These are phyloP conservation scores for Lepidium africanum DNA, from an alignment of 345 rosid genomes.

Conservation along the genomic window DNA sequence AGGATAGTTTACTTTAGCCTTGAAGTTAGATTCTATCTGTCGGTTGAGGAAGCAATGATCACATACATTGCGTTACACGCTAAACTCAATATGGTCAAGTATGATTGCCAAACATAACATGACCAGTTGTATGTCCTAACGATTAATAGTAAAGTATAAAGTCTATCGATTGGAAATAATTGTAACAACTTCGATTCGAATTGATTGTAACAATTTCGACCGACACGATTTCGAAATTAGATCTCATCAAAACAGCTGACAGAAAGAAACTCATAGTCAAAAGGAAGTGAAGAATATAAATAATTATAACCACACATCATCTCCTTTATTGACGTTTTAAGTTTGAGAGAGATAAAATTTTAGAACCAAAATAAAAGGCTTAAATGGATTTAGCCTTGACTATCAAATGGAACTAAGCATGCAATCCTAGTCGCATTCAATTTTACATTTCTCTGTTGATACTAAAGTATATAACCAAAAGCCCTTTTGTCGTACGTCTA, in stretches of 20 bases:
- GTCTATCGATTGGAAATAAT: not conserved
- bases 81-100: not conserved
- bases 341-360: not conserved
- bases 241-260: not conserved
- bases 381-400: not conserved
- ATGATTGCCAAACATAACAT: not conserved
- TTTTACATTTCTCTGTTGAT: not conserved
- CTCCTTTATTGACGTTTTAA: slow-evolving; percentile 11
- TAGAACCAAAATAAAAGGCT: not conserved
- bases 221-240: not conserved
- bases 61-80: not conserved
- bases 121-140: not conserved
- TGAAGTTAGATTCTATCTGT: slow-evolving; percentile 2
- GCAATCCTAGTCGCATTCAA: slow-evolving; percentile 4
- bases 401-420: not conserved
- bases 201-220: slow-evolving; percentile 13
- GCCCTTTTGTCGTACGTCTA: not conserved
- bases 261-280: not conserved
- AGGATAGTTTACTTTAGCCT: not conserved
- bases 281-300: not conserved
- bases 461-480: not conserved
- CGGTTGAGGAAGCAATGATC: slow-evolving; percentile 8
- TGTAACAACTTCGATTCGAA: not conserved
- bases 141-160: not conserved
- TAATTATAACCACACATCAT: not conserved